phyloP scores from a whole-genome alignment of 179 eudicot species.

The Pouteria campechiana region DNA sequence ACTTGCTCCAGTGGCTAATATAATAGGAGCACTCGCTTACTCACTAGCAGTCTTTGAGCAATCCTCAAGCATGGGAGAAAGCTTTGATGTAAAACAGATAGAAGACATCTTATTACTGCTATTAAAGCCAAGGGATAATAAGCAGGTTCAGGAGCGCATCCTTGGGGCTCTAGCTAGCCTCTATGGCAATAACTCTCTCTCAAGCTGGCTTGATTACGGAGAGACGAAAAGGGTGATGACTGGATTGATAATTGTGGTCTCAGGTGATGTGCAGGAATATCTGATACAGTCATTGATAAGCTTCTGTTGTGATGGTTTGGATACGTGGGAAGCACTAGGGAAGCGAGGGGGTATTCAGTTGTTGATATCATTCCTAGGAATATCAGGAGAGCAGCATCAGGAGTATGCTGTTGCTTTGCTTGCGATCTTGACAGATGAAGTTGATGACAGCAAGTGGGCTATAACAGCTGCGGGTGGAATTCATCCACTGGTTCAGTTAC shows the following conservation, averaged over 20 bases:
- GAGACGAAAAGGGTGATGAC: slow-evolving; percentile 47
- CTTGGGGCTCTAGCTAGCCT: slow-evolving; percentile 75
- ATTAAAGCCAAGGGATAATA: slow-evolving; percentile 45
- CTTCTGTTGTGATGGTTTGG: slow-evolving; percentile 43
- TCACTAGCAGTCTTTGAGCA: slow-evolving; percentile 39
- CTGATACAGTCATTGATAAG: slow-evolving; percentile 47
- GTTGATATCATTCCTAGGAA: slow-evolving; percentile 46
- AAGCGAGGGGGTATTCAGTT: slow-evolving; percentile 69
- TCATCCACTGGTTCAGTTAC: slow-evolving; percentile 59
- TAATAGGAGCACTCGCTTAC: slow-evolving; percentile 68
- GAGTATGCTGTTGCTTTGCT: slow-evolving; percentile 56
- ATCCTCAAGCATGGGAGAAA: slow-evolving; percentile 29
- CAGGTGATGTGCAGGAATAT: slow-evolving; percentile 51
- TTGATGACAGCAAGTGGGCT: slow-evolving; percentile 81
- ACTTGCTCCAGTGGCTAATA: slow-evolving; percentile 63
- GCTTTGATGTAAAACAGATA: slow-evolving; percentile 32
- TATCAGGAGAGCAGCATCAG: slow-evolving; percentile 69
- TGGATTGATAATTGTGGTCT: slow-evolving; percentile 49
- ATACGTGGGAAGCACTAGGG: slow-evolving; percentile 55
- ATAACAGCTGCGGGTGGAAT: slow-evolving; percentile 80
- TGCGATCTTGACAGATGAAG: slow-evolving; percentile 40
- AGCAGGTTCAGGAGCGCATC: slow-evolving; percentile 52
- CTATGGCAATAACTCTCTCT: slow-evolving; percentile 43
- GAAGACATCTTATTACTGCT: slow-evolving; percentile 38
- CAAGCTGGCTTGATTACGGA: slow-evolving; percentile 26